Evolutionary conservation across 345 rosid species (phyloP), one percentile per base, ranked within the genome.

Genomic region (Eucalyptus urophylla): DNA sequence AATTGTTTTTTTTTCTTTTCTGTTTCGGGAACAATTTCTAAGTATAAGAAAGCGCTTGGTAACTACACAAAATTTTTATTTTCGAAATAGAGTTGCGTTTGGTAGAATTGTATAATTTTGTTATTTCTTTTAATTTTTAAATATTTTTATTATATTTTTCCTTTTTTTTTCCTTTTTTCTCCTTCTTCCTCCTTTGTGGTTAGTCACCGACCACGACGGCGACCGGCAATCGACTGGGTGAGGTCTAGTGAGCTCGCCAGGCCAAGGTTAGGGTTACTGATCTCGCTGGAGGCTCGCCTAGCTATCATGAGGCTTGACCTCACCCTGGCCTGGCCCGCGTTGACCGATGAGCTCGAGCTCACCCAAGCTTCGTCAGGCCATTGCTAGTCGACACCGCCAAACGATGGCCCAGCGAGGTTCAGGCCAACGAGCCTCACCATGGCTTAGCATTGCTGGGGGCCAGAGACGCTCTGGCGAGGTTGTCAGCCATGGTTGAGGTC

Each of bases 351-450:
- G 17, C 53, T 15, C 1, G 3, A 14, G 19, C 7, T 50, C 19
- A 0, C 53, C 53, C 7, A 50, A 1, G 53, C 19, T 1, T 50
- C 3, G 0, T 3, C 1, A 2, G 3, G 53, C 53, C 53, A 50
- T 1, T 1, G 3, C 1, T 0, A 1, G 8, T 50, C 8, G 0
- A 15, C 1, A 3, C 7, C 7, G 1, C 3, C 1, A 1, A 50
- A 1, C 0, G 21, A 21, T 50, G 54, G 21, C 54, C 1, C 5
- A 2, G 1, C 6, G 43, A n/a, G n/a, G n/a, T n/a, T n/a, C n/a
- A n/a, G n/a, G n/a, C n/a, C n/a, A n/a, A 7, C 3, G 8, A 50
- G 19, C 53, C 53, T 50, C 3, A 0, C 53, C 53, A 50, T 50
- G 53, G 53, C 53, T 50, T 1, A 1, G 17, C 0, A 3, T 50